Evolutionary conservation across 2,329 filamentous ascomycete species (phyloP).

Genomic region (Aspergillus luchuensis): DNA sequence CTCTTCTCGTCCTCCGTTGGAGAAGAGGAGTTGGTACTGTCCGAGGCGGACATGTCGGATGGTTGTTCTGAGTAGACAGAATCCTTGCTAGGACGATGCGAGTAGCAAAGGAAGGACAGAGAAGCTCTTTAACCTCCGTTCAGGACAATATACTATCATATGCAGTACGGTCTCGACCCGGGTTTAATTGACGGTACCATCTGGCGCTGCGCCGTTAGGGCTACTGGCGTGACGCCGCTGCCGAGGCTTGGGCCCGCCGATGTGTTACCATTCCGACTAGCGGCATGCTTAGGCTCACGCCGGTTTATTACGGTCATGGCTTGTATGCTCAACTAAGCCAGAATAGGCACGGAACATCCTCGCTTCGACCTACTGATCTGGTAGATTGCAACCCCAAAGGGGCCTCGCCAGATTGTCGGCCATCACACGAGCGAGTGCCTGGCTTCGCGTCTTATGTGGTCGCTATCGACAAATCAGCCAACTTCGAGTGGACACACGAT

Average conservation of each 20-base stretch:
- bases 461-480: neutral
- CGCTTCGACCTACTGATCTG: conserved; percentile 12
- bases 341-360: neutral
- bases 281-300: neutral
- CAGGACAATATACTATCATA: neutral
- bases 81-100: neutral
- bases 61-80: neutral
- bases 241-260: neutral
- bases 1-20: neutral
- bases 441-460: neutral
- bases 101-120: neutral
- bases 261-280: conserved; percentile 3
- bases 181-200: neutral
- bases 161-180: neutral
- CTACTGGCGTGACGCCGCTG: neutral
- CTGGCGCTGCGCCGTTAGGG: neutral
- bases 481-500: no score
- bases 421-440: neutral
- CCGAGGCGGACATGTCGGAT: neutral
- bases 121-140: neutral
- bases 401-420: no score
- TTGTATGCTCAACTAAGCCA: conserved; percentile 1
- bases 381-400: neutral
- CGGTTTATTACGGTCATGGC: conserved; percentile 5
- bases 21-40: neutral